Base-by-base conservation (phyloP, 163 green algal species). In the Chloromonas sp. region DNA sequence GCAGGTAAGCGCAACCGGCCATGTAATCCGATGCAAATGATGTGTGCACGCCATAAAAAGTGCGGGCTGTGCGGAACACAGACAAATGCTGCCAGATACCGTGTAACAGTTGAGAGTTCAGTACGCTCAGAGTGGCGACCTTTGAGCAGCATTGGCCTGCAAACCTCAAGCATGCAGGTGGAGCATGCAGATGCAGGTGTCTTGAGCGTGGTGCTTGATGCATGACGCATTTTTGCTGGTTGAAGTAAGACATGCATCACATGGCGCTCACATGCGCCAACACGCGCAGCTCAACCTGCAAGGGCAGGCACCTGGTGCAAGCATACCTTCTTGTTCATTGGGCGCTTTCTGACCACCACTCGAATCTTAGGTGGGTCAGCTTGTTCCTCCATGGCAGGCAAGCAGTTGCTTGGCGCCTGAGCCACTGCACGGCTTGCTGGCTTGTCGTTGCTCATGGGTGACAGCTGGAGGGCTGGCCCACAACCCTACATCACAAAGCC, bases 341-440 rank as follows among this genome's bases (percentile, higher is more conserved):
- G 97, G 1, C 97, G 91, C 87, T 99, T 99, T 58, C 97, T 90
- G 14, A 99, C 97, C 13, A 98, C 93, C 0, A 99, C 96, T 0
- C 94, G 88, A 82, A 99, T 99, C 84, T 97, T 96, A 0, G 93
- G 93, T 2, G 94, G 92, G 76, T 97, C 91, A 36, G 87, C 87
- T 14, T 5, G 2, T 14, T 61, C 78, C 78, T 70, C 5, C 36
- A 36, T 61, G 78, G 57, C 36, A 13, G 5, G 66, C 66, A 15
- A 15, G 66, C 66, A 15, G 66, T 11, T 74, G 66, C 66, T 74
- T 5, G 5, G 66, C 66, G 5, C 5, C 66, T 74, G 66, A 5
- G 66, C 66, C 66, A 11, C 66, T 74, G 66, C 66, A 5, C 66
- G 5, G 66, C 66, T 11, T 5, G 5, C 5, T 5, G 5, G 5